phyloP scores from a whole-genome alignment of 768 basidiomycete species.

The Harrya chromipes region DNA sequence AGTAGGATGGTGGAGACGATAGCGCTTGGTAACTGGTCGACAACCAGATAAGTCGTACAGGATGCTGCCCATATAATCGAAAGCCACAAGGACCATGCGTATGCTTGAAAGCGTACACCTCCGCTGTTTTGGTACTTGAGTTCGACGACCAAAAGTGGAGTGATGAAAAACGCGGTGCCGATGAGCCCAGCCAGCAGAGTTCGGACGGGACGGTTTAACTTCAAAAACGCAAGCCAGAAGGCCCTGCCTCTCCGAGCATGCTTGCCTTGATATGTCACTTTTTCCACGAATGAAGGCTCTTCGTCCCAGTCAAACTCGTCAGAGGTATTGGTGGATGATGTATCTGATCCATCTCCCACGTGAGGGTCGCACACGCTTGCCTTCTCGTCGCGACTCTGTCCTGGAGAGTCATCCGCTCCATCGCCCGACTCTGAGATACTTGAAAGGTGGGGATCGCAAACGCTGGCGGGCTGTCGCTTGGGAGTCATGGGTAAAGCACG shows the following conservation, averaged over 20 bases:
- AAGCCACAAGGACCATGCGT: slow-evolving; percentile 66
- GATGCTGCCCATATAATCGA: slow-evolving; percentile 62
- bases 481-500: slow-evolving; percentile 15
- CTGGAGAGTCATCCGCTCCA: background rate
- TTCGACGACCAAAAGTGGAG: slow-evolving; percentile 67
- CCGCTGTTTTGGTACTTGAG: slow-evolving; percentile 50
- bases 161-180: slow-evolving; percentile 61
- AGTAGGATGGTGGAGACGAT: slow-evolving; percentile 52
- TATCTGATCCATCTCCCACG: slow-evolving; percentile 24
- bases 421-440: slow-evolving; percentile 9
- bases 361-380: slow-evolving; percentile 9
- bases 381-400: slow-evolving; percentile 9
- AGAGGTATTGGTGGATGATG: slow-evolving; percentile 52
- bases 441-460: slow-evolving; percentile 4
- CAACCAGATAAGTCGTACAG: slow-evolving; percentile 59
- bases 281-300: slow-evolving; percentile 36
- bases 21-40: slow-evolving; percentile 59
- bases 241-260: slow-evolving; percentile 62
- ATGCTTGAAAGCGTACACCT: slow-evolving; percentile 51
- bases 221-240: slow-evolving; percentile 65
- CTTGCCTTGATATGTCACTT: slow-evolving; percentile 21
- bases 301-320: slow-evolving; percentile 80
- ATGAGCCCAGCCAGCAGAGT: slow-evolving; percentile 57
- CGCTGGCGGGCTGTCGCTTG: slow-evolving; percentile 8
- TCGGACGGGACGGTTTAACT: slow-evolving; percentile 56